Evolutionary conservation across 2,329 filamentous ascomycete species (phyloP).

Genomic region (Nemania sp.): DNA sequence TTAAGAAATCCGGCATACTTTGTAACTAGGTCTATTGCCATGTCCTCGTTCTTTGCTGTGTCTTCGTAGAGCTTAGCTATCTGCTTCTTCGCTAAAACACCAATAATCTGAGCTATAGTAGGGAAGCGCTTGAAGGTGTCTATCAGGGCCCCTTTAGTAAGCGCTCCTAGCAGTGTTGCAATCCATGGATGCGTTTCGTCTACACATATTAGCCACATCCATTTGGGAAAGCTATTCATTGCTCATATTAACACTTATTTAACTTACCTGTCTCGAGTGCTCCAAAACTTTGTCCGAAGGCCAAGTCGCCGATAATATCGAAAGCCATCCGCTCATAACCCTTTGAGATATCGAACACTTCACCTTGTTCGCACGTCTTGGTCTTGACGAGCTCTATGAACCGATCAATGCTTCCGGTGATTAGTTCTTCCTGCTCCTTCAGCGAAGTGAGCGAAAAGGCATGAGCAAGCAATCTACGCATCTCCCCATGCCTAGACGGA

Average conservation of each 20-base stretch:
- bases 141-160: conserved; percentile 39
- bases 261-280: conserved; percentile 27
- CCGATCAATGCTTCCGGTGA: conserved; percentile 19
- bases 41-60: conserved; percentile 36
- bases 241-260: not conserved
- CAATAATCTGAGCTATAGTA: conserved; percentile 31
- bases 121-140: conserved; percentile 45
- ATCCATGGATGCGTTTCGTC: conserved; percentile 45
- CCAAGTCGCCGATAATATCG: conserved; percentile 13
- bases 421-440: conserved; percentile 27
- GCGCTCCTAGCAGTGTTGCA: conserved; percentile 33
- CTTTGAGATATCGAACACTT: conserved; percentile 16
- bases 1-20: conserved; percentile 26
- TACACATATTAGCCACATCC: conserved; percentile 15
- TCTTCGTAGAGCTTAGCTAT: conserved; percentile 37
- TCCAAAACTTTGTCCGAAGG: conserved; percentile 29
- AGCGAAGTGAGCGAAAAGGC: conserved; percentile 27
- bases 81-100: conserved; percentile 27
- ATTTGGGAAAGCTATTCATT: not conserved
- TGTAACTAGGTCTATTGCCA: conserved; percentile 39
- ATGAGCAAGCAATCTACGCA: conserved; percentile 17
- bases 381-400: conserved; percentile 13
- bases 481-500: conserved; percentile 18
- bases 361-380: not conserved
- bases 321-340: conserved; percentile 26